phyloP scores from a whole-genome alignment of 257 asterid genomes.

The Craterostigma plantagineum region DNA sequence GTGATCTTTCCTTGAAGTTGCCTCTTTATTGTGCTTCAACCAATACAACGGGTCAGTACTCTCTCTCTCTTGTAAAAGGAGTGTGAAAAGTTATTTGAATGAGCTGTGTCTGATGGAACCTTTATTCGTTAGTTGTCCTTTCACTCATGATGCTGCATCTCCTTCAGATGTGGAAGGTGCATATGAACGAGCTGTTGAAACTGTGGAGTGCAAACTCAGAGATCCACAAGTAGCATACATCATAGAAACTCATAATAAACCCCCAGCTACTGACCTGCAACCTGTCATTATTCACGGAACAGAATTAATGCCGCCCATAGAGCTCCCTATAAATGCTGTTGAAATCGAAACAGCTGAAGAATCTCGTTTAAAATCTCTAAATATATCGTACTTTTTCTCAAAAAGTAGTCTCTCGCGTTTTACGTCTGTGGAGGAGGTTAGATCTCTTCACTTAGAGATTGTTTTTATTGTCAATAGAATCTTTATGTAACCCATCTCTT shows the following conservation, averaged over 20 bases:
- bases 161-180: constrained; percentile 41
- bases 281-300: constrained; percentile 47
- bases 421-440: constrained; percentile 69
- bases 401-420: constrained; percentile 18
- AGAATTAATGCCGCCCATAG: constrained; percentile 27
- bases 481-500: constrained; percentile 14
- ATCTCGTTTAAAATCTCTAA: constrained; percentile 20
- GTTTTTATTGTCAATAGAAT: background rate
- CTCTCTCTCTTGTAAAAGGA: constrained; percentile 3
- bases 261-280: constrained; percentile 26
- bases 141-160: constrained; percentile 10
- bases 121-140: constrained; percentile 5
- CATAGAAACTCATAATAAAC: constrained; percentile 32
- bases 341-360: constrained; percentile 26
- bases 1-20: constrained; percentile 51
- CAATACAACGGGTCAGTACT: constrained; percentile 33
- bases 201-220: constrained; percentile 40
- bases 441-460: constrained; percentile 1
- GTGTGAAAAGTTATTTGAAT: no score
- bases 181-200: constrained; percentile 42
- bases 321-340: constrained; percentile 30
- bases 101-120: background rate
- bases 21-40: constrained; percentile 48
- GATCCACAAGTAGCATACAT: constrained; percentile 64
- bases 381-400: constrained; percentile 44